Evolutionary conservation across 1,139 yeast species (phyloP).

Genomic region (Hyphopichia khmerensis): DNA sequence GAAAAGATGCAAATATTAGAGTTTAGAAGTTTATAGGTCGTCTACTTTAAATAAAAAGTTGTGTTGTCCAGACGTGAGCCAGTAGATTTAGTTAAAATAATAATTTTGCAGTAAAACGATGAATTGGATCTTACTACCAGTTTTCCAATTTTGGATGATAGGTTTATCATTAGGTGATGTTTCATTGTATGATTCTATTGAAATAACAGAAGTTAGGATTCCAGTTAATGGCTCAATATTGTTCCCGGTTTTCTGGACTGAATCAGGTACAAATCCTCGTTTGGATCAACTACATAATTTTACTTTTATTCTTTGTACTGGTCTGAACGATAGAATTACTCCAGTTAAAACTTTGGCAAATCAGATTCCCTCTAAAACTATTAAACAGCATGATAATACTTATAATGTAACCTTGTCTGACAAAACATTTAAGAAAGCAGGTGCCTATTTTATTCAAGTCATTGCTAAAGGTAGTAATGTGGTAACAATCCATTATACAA

Average conservation of each 20-base stretch:
- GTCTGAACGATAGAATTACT: conserved; percentile 4
- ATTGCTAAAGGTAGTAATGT: conserved; percentile 1
- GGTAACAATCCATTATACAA: conserved; percentile 5
- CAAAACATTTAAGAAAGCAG: background rate
- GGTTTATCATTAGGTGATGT: too few species aligned
- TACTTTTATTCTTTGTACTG: conserved; percentile 7
- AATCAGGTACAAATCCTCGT: background rate
- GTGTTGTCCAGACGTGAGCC: too few species aligned
- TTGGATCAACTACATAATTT: conserved; percentile 3
- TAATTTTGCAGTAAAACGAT: too few species aligned
- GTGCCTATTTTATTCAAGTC: conserved; percentile 5
- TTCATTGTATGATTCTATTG: background rate
- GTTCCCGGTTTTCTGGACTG: conserved; percentile 1
- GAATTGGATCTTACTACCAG: too few species aligned
- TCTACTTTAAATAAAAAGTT: too few species aligned
- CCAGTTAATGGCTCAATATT: background rate
- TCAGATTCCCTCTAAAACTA: background rate
- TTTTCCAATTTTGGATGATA: too few species aligned
- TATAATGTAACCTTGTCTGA: background rate
- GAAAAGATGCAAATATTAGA: too few species aligned
- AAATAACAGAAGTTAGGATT: background rate
- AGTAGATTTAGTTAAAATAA: too few species aligned
- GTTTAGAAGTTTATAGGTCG: too few species aligned
- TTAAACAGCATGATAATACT: background rate
- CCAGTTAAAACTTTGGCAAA: conserved; percentile 2